A percentile compares a stretch with the other conserved stretches of the same genome.
Conservation (phyloP, 2,329 filamentous ascomycete genomes). For the Alternaria arbusti region DNA sequence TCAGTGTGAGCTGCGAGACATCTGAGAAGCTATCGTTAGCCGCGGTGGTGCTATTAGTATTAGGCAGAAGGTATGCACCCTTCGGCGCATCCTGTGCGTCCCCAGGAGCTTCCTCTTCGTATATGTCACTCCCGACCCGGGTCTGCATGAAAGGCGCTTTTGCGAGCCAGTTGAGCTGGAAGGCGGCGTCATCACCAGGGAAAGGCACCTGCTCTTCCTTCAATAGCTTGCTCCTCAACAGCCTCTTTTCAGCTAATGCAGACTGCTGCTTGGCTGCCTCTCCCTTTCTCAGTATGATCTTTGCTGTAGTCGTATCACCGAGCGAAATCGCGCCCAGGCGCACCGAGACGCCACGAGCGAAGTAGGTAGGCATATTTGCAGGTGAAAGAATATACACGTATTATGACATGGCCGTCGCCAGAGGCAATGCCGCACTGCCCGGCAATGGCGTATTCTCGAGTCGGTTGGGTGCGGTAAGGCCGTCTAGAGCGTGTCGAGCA, state of each 20-base stretch:
- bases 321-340: conserved; percentile 34
- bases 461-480: neutral
- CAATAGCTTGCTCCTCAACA: conserved; percentile 27
- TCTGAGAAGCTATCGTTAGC: neutral
- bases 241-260: conserved; percentile 27
- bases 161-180: conserved; percentile 38
- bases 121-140: conserved; percentile 14
- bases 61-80: neutral
- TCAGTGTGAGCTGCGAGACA: neutral
- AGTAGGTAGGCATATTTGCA: conserved; percentile 40
- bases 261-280: conserved; percentile 24
- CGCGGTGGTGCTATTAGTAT: neutral
- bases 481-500: conserved; percentile 3
- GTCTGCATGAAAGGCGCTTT: conserved; percentile 43
- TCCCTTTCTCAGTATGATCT: conserved; percentile 31
- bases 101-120: neutral
- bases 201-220: conserved; percentile 34
- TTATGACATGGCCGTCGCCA: neutral
- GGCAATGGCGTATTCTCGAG: neutral
- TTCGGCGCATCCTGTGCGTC: neutral
- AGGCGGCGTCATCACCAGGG: conserved; percentile 27
- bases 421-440: neutral
- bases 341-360: conserved; percentile 33
- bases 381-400: neutral
- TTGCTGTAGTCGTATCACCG: conserved; percentile 31